phyloP scores from a whole-genome alignment of 177 flowering plant species.

The Vitis hybrid region DNA sequence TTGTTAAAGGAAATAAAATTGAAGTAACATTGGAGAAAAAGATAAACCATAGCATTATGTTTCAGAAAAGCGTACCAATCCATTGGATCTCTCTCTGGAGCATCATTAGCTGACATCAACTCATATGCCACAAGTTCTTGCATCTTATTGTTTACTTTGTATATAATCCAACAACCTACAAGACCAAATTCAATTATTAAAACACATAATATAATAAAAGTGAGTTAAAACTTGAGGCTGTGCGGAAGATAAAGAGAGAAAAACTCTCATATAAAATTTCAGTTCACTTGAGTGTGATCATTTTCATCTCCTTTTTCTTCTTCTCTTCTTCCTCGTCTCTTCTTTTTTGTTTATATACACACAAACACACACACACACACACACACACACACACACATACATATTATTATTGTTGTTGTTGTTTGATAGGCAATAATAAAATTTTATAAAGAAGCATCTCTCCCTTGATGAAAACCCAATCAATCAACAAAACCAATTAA shows the following conservation, averaged over 20 bases:
- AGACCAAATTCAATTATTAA: conserved; percentile 12
- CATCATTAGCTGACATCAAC: conserved; percentile 95
- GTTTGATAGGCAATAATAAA: too few relatives aligned
- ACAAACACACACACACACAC: too few relatives aligned
- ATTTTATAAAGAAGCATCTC: too few relatives aligned
- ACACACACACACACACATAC: too few relatives aligned
- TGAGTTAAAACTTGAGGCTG: not conserved
- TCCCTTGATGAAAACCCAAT: too few relatives aligned
- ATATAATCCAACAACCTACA: conserved; percentile 84
- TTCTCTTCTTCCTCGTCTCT: too few relatives aligned
- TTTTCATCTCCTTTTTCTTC: not conserved
- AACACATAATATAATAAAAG: not conserved
- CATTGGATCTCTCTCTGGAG: conserved; percentile 94
- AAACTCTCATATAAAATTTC: not conserved
- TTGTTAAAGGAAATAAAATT: too few relatives aligned
- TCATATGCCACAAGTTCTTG: conserved; percentile 74
- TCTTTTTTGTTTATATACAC: too few relatives aligned
- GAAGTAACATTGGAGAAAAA: too few relatives aligned
- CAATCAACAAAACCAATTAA: too few relatives aligned
- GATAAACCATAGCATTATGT: not conserved
- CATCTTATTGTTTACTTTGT: conserved; percentile 54
- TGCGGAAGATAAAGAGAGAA: not conserved
- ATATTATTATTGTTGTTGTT: too few relatives aligned
- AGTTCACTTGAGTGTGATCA: not conserved
- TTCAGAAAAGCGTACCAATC: conserved; percentile 62